phyloP scores from a whole-genome alignment of 1,284 basidiomycete species.

The Fomitopsis betulina region DNA sequence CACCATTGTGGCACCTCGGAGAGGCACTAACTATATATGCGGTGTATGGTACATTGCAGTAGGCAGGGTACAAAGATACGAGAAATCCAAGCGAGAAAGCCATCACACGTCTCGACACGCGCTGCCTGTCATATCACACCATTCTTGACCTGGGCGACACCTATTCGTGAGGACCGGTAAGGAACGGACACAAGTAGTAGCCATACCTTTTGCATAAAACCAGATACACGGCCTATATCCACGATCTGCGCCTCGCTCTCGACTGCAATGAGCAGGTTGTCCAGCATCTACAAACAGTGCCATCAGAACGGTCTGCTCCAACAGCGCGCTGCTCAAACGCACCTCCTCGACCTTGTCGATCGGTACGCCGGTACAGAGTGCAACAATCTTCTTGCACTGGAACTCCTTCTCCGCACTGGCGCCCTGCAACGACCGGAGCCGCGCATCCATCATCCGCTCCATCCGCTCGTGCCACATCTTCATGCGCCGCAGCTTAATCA shows the following conservation, averaged over 20 bases:
- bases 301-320: background rate
- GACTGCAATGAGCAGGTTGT: slow-evolving; percentile 83
- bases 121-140: slow-evolving; percentile 49
- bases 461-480: slow-evolving; percentile 80
- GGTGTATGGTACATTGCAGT: slow-evolving; percentile 8
- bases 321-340: slow-evolving; percentile 30
- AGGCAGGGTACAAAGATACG: background rate
- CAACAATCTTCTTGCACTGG: slow-evolving; percentile 88
- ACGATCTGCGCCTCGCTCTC: slow-evolving; percentile 85
- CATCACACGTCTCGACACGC: background rate
- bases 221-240: slow-evolving; percentile 82
- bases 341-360: slow-evolving; percentile 89
- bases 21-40: background rate
- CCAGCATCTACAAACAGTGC: slow-evolving; percentile 62
- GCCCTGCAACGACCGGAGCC: slow-evolving; percentile 70
- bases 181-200: background rate
- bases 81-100: slow-evolving; percentile 1
- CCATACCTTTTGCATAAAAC: slow-evolving; percentile 80
- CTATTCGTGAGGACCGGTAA: slow-evolving; percentile 6
- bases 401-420: slow-evolving; percentile 83
- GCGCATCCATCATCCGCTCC: slow-evolving; percentile 66
- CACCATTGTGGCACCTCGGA: too few relatives aligned
- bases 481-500: slow-evolving; percentile 72
- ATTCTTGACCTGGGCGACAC: slow-evolving; percentile 51
- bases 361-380: slow-evolving; percentile 84